These are phyloP conservation scores for Gremmenia infestans DNA, from an alignment of 2,329 filamentous ascomycete species.

Conservation along the genomic window DNA sequence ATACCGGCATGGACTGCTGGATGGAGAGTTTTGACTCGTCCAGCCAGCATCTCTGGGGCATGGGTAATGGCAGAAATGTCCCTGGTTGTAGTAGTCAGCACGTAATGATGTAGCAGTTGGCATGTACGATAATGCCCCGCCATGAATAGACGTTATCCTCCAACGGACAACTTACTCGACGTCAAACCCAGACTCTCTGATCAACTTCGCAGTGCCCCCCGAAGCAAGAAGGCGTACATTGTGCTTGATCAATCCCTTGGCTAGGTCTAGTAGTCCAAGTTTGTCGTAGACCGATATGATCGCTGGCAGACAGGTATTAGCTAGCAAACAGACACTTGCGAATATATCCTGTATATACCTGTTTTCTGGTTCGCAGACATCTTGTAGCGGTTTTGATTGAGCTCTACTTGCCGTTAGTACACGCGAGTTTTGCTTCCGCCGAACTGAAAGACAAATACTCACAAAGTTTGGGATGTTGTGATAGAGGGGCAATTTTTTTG, in stretches of 20 bases:
- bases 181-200: conserved; percentile 89
- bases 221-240: conserved; percentile 92
- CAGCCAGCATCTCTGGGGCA: conserved; percentile 93
- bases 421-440: neutral
- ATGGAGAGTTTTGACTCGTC: conserved; percentile 91
- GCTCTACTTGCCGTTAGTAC: neutral
- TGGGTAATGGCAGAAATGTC: conserved; percentile 97
- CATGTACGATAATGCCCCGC: neutral
- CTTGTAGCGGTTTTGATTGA: conserved; percentile 4
- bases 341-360: conserved; percentile 4
- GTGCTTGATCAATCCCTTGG: conserved; percentile 82
- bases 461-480: neutral
- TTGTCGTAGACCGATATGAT: conserved; percentile 99
- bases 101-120: neutral
- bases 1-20: conserved; percentile 79
- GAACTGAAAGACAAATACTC: neutral
- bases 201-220: conserved; percentile 92
- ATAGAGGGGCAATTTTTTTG: neutral
- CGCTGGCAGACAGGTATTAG: conserved; percentile 43
- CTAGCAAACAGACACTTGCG: neutral
- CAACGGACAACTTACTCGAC: conserved; percentile 67
- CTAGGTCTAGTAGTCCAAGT: conserved; percentile 87
- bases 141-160: neutral
- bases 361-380: conserved; percentile 22
- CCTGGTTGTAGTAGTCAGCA: conserved; percentile 39